Percentiles rank a stretch among this genome's conserved stretches.
phyloP scores from a whole-genome alignment of 2,329 filamentous ascomycete species.

The Ophiostoma ulmi region DNA sequence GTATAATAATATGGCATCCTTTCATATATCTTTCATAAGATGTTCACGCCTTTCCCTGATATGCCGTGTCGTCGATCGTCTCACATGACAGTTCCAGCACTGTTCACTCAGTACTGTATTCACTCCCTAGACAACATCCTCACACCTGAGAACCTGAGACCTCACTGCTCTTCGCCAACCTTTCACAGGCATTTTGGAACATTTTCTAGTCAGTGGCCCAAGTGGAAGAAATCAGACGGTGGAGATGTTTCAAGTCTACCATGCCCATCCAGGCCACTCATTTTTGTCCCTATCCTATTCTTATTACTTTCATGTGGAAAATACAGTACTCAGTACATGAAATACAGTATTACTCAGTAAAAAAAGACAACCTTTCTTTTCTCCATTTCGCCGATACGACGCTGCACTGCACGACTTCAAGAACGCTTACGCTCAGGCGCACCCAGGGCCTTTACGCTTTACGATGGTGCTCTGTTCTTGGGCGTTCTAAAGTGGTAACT shows the following conservation, averaged over 20 bases:
- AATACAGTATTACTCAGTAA: too few species aligned
- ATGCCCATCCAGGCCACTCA: conserved; percentile 2
- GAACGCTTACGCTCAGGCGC: neutral
- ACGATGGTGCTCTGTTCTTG: neutral
- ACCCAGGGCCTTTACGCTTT: neutral
- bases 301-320: neutral
- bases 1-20: neutral
- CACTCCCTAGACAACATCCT: neutral
- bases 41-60: neutral
- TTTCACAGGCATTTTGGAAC: neutral
- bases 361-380: neutral
- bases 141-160: neutral
- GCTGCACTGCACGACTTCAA: neutral
- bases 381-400: conserved; percentile 1
- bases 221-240: conserved; percentile 3
- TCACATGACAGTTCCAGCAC: neutral
- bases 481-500: neutral
- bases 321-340: neutral
- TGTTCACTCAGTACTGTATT: neutral
- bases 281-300: neutral
- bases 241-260: conserved; percentile 1
- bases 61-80: neutral
- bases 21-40: neutral
- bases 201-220: neutral
- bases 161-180: neutral